Base-by-base conservation (phyloP, 2,329 filamentous ascomycete genomes). In the Xylaria sp. region DNA sequence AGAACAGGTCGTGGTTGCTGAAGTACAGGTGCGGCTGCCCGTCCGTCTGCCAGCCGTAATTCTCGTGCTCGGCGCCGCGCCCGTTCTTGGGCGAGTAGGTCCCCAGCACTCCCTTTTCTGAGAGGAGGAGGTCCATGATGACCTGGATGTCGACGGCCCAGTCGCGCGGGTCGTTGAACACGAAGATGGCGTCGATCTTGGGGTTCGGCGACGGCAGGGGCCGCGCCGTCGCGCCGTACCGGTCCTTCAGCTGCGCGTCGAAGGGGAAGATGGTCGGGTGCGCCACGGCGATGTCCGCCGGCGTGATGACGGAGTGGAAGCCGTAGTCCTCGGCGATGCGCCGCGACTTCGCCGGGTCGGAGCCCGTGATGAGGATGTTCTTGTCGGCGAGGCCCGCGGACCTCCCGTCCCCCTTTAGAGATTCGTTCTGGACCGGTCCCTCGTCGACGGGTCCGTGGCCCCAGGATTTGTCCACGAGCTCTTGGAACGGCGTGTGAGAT, bases 111-210 rank as follows among this genome's bases (percentile, higher is more conserved):
- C 96, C 96, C n/a, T 86, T 76, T 20, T 88, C 85, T 0, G 94
- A 97, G 50, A 97, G 85, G 7, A 98, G 84, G 12, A 97, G 83
- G 80, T 99, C 96, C 63, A 92, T 78, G 66, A 98, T 91, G 74
- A 98, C 84, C 78, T 97, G 92, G 2, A 90, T 89, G 80, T 98
- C 95, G 10, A 98, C 86, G 0, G 92, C 94, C 96, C 96, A 99
- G 83, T 99, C 96, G 65, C 96, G 89, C 3, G 96, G 94, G 80
- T 98, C 96, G 79, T 97, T 97, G 86, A 95, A 98, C 7, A 98
- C 92, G 76, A 98, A 92, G 34, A 98, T 89, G 34, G 94, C 94
- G 77, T 97, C 94, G 74, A 99, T 91, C 75, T 93, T 94, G 57
- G 83, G 80, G 71, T 87, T 82, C 13, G 83, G 84, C 9, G 74